These are phyloP conservation scores for Pseudisothecium myosuroides DNA, from an alignment of 225 moss, liverwort and hornwort species.

Conservation along the genomic window DNA sequence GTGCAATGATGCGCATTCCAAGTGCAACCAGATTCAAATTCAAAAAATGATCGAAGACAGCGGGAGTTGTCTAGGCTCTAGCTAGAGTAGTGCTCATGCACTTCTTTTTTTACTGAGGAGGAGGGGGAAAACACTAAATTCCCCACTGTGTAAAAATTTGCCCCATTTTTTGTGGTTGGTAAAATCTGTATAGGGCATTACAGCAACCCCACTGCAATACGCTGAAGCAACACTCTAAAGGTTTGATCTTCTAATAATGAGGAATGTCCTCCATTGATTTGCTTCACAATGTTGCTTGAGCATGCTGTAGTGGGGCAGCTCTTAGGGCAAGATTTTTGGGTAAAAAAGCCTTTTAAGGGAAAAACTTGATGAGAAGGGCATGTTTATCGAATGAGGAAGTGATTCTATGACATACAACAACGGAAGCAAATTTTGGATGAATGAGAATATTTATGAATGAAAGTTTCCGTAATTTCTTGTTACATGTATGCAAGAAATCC, in stretches of 20 bases:
- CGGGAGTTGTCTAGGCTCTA: background rate
- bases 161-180: background rate
- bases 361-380: background rate
- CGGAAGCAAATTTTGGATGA: background rate
- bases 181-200: background rate
- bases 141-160: background rate
- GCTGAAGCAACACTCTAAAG: no score
- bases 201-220: no score
- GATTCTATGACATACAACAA: background rate
- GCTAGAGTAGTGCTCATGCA: background rate
- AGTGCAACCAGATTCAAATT: background rate
- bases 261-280: no score
- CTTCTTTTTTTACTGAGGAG: background rate
- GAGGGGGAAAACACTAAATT: background rate
- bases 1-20: background rate
- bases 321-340: no score
- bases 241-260: no score
- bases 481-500: accelerated
- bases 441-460: background rate
- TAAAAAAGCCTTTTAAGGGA: accelerated
- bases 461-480: accelerated
- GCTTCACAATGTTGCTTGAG: no score
- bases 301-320: no score
- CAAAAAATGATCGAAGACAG: background rate
- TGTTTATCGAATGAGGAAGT: background rate